These are phyloP conservation scores for Isabelozyma rhagii DNA, from an alignment of 805 yeast species.

Conservation along the genomic window DNA sequence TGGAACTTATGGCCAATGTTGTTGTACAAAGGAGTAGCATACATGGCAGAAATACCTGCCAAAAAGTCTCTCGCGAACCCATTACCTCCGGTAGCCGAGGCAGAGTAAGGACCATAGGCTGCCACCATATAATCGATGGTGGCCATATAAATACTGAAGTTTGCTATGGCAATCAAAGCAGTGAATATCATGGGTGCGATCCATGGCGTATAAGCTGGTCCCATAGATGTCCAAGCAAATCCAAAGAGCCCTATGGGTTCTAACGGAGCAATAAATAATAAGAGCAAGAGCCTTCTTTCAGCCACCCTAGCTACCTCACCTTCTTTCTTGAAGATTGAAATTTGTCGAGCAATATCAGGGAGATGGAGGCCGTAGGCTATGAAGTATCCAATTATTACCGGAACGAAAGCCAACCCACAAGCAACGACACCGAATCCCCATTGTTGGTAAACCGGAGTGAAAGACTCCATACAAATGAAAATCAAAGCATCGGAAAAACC, in stretches of 20 bases:
- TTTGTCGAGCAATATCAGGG: slow-evolving; percentile 31
- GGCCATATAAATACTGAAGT: slow-evolving; percentile 41
- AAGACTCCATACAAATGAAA: slow-evolving; percentile 37
- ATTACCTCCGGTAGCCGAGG: slow-evolving; percentile 43
- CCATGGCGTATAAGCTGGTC: slow-evolving; percentile 37
- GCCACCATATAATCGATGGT: slow-evolving; percentile 43
- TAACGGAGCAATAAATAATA: slow-evolving; percentile 35
- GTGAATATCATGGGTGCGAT: slow-evolving; percentile 39
- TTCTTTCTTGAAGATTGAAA: slow-evolving; percentile 13
- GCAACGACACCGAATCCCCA: slow-evolving; percentile 34
- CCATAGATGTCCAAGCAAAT: slow-evolving; percentile 41
- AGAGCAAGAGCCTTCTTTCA: slow-evolving; percentile 26
- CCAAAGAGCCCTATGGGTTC: slow-evolving; percentile 39
- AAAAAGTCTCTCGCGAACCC: slow-evolving; percentile 41
- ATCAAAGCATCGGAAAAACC: slow-evolving; percentile 42
- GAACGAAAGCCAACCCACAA: slow-evolving; percentile 31
- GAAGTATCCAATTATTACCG: slow-evolving; percentile 32
- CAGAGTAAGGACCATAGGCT: slow-evolving; percentile 41
- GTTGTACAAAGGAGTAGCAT: slow-evolving; percentile 33
- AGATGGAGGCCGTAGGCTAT: slow-evolving; percentile 32
- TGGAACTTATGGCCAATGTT: slow-evolving; percentile 28
- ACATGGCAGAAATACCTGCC: slow-evolving; percentile 39
- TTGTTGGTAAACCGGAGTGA: slow-evolving; percentile 27
- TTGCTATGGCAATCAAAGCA: slow-evolving; percentile 36
- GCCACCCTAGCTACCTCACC: slow-evolving; percentile 25